Base-by-base conservation (phyloP, 2,329 filamentous ascomycete genomes). In the Epichloe baconii region DNA sequence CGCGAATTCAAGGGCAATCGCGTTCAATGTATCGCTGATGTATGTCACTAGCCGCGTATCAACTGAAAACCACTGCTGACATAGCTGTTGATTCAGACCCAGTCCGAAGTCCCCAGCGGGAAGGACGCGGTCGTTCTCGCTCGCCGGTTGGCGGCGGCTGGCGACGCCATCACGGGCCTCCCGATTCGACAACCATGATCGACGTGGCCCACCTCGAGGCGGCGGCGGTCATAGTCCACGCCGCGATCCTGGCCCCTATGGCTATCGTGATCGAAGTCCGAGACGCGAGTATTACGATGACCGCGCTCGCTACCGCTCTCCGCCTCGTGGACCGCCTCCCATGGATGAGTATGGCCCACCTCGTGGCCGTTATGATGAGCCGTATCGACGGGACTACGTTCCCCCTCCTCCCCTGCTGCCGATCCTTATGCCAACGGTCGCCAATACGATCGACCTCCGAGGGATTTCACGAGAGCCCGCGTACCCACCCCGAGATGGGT, bases 1-100 rank as follows among this genome's bases (percentile, higher is more conserved):
- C 84, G 83, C 65, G 89, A 95, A 64, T 97, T 97, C 71, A 96
- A 96, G 75, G 89, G 88, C 61, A 82, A 82, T 58, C 79, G 82
- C 58, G 91, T 98, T 59, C 83, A 79, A 58, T 98, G 93, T 70
- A 75, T 86, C 62, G 83, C 88, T 62, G 90, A 96, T 73, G 91
- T 97, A 78, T 66, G 83, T 69, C 48, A 15, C 40, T 8, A 11
- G 31, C 10, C 31, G 31, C 31, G 10, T 4, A 31, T 11, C 31
- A 31, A 31, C 31, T 31, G 10, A 31, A 31, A 31, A 31, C 2
- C 43, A 10, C 10, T 34, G 47, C 47, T 53, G 19, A 53, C 37
- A 11, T 5, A 17, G 38, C 17, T 15, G 12, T 34, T 36, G 2
- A n/a, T 43, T 3, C 41, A 90, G 87, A 82, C 85, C 53, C 86